These are phyloP conservation scores for Chenopodium quinoa DNA, from an alignment of 148 eudicot species.

Conservation along the genomic window DNA sequence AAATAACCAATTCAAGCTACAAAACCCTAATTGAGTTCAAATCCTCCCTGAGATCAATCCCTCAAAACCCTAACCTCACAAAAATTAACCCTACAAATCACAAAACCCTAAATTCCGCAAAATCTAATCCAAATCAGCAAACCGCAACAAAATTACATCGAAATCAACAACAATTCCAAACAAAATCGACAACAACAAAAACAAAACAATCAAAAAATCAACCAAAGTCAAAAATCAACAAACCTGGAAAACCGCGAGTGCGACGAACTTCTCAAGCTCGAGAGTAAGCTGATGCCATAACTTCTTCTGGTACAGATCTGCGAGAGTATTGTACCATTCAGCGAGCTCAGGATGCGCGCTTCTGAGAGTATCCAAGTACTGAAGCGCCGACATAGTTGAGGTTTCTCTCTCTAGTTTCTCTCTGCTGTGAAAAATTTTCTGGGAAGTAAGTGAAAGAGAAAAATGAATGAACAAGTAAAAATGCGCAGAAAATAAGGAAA, in stretches of 20 bases:
- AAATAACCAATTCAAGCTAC: background rate
- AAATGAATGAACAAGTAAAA: background rate
- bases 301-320: constrained; percentile 94
- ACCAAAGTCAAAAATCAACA: background rate
- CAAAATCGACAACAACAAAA: background rate
- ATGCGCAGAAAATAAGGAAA: background rate
- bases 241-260: constrained; percentile 80
- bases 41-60: background rate
- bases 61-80: background rate
- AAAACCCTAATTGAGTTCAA: constrained; percentile 19
- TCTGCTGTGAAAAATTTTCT: background rate
- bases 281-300: constrained; percentile 95
- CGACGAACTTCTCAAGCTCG: constrained; percentile 84
- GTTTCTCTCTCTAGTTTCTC: constrained; percentile 12
- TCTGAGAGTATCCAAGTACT: constrained; percentile 63
- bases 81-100: background rate
- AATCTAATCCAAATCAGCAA: background rate
- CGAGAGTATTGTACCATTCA: constrained; percentile 69
- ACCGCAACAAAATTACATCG: background rate
- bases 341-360: constrained; percentile 72
- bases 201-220: background rate
- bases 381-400: constrained; percentile 59
- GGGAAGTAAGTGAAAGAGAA: background rate
- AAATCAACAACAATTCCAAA: background rate
- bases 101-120: constrained; percentile 11